Conservation (phyloP, 352 stramenopile genomes). For the Lagenidium giganteum region DNA sequence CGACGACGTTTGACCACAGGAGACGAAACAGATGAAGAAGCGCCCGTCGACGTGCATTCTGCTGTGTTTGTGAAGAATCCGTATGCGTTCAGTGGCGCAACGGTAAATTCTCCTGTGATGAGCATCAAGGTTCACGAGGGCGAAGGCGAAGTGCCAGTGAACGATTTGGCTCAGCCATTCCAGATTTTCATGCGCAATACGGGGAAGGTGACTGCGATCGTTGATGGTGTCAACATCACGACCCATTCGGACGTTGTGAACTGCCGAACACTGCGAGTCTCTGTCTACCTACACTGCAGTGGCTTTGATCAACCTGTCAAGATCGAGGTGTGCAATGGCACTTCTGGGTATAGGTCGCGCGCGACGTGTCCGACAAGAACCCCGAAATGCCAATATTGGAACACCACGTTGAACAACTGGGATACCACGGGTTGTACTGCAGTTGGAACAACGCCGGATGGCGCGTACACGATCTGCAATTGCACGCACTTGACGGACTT, state of each 20-base stretch:
- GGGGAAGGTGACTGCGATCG: slow-evolving; percentile 1
- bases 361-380: slow-evolving; percentile 18
- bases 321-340: slow-evolving; percentile 33
- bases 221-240: slow-evolving; percentile 26
- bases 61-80: slow-evolving; percentile 61
- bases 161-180: slow-evolving; percentile 31
- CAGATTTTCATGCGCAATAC: slow-evolving; percentile 47
- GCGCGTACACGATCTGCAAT: slow-evolving; percentile 64
- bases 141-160: slow-evolving; percentile 27
- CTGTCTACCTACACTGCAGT: slow-evolving; percentile 28
- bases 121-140: slow-evolving; percentile 44
- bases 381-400: slow-evolving; percentile 74
- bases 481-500: slow-evolving; percentile 80
- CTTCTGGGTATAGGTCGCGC: slow-evolving; percentile 37
- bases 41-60: slow-evolving; percentile 52
- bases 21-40: slow-evolving; percentile 15
- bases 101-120: slow-evolving; percentile 54
- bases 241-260: too few species aligned
- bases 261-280: too few species aligned
- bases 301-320: slow-evolving; percentile 48
- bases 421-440: slow-evolving; percentile 49
- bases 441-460: slow-evolving; percentile 45
- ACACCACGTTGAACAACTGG: slow-evolving; percentile 31
- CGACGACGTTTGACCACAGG: slow-evolving; percentile 2
- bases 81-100: slow-evolving; percentile 41